These are phyloP conservation scores for Rubia balearica DNA, from an alignment of 305 asterid genomes.

Conservation along the genomic window DNA sequence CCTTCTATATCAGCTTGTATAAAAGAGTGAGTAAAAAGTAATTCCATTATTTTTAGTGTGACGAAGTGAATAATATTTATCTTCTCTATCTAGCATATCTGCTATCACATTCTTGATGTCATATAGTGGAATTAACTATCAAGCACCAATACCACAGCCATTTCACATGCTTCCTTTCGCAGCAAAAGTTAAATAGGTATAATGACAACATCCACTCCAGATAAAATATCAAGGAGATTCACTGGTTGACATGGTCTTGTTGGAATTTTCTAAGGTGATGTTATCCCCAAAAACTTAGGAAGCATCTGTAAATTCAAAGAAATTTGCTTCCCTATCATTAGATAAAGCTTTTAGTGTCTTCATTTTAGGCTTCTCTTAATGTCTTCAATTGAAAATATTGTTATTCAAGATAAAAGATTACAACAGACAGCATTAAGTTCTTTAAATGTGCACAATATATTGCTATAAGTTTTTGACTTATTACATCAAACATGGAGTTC, in stretches of 20 bases:
- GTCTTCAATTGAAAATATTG: neutral
- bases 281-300: neutral
- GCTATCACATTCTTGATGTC: neutral
- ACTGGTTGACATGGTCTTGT: neutral
- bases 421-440: neutral
- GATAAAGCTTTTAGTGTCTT: no score
- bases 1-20: no score
- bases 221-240: neutral
- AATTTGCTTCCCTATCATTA: neutral
- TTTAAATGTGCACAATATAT: no score
- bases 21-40: no score
- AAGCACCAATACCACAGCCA: neutral
- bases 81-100: neutral
- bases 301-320: neutral
- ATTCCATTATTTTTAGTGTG: no score
- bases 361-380: no score
- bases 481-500: no score
- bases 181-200: neutral
- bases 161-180: conserved; percentile 3
- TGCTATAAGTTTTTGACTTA: neutral
- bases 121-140: neutral
- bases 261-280: neutral
- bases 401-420: neutral
- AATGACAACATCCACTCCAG: neutral
- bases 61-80: no score